Evolutionary conservation across 2,329 filamentous ascomycete genomes (phyloP).

Genomic region (Sphaerulina populicola): DNA sequence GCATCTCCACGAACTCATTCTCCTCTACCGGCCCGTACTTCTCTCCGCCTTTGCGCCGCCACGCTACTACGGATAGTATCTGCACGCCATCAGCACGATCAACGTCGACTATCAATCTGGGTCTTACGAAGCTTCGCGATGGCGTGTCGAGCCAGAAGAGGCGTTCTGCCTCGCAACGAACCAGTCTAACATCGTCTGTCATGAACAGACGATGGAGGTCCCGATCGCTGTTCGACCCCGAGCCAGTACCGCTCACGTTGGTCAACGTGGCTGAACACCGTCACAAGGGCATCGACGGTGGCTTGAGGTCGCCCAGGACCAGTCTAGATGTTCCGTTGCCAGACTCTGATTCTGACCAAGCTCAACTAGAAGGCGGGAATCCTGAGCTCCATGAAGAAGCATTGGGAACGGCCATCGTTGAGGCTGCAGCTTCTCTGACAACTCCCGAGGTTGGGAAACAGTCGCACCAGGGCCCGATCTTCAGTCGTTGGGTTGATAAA

Average conservation of each 20-base stretch:
- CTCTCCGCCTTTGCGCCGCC: slow-evolving; percentile 4
- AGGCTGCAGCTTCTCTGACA: background rate
- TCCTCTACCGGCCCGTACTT: slow-evolving; percentile 22
- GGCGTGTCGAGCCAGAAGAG: background rate
- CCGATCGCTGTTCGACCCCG: slow-evolving; percentile 4
- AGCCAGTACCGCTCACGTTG: slow-evolving; percentile 2
- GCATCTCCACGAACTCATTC: slow-evolving; percentile 26
- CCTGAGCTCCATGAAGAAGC: background rate
- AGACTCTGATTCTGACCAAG: slow-evolving; percentile 4
- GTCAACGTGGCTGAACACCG: slow-evolving; percentile 14
- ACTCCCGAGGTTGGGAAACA: background rate
- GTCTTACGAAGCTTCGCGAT: slow-evolving; percentile 8
- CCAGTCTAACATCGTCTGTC: slow-evolving; percentile 17
- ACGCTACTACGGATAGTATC: slow-evolving; percentile 1
- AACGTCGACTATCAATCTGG: slow-evolving; percentile 12
- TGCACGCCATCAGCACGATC: slow-evolving; percentile 1
- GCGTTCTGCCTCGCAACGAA: slow-evolving; percentile 7
- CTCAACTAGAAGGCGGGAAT: background rate
- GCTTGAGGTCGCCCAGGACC: background rate
- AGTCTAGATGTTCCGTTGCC: slow-evolving; percentile 1
- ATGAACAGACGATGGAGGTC: slow-evolving; percentile 6
- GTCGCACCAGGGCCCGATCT: slow-evolving; percentile 29
- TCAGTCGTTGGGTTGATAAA: slow-evolving; percentile 65
- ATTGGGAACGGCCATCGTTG: background rate
- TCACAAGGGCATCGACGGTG: background rate